These are phyloP conservation scores for Candida michaelii DNA, from an alignment of 805 yeast genomes.

Conservation along the genomic window DNA sequence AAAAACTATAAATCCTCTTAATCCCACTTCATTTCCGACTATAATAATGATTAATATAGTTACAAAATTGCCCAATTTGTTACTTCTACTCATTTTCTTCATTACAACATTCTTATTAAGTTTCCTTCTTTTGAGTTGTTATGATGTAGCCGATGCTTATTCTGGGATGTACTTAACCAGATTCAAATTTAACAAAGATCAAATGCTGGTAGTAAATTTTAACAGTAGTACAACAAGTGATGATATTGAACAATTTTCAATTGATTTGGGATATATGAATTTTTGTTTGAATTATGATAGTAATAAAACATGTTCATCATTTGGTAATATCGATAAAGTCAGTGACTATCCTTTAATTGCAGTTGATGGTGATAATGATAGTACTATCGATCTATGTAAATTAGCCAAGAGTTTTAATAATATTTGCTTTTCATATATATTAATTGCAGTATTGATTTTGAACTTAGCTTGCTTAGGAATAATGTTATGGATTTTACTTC, in stretches of 20 bases:
- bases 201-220: constrained; percentile 12
- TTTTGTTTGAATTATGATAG: constrained; percentile 47
- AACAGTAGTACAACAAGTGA: constrained; percentile 17
- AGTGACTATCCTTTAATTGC: constrained; percentile 14
- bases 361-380: constrained; percentile 9
- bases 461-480: constrained; percentile 41
- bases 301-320: constrained; percentile 36
- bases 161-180: constrained; percentile 51
- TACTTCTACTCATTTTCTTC: constrained; percentile 42
- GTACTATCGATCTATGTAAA: constrained; percentile 43
- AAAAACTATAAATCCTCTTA: not conserved
- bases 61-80: constrained; percentile 18
- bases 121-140: constrained; percentile 59
- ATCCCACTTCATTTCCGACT: not conserved
- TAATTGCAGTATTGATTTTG: constrained; percentile 49
- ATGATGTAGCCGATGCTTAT: constrained; percentile 38
- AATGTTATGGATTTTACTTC: constrained; percentile 31
- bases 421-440: constrained; percentile 54
- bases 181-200: constrained; percentile 44
- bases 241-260: constrained; percentile 39
- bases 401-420: constrained; percentile 46
- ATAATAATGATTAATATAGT: constrained; percentile 10
- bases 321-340: constrained; percentile 23
- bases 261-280: constrained; percentile 57
- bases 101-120: constrained; percentile 51